Evolutionary conservation across 2,329 filamentous ascomycete genomes (phyloP).

Genomic region (Fusarium nygamai): DNA sequence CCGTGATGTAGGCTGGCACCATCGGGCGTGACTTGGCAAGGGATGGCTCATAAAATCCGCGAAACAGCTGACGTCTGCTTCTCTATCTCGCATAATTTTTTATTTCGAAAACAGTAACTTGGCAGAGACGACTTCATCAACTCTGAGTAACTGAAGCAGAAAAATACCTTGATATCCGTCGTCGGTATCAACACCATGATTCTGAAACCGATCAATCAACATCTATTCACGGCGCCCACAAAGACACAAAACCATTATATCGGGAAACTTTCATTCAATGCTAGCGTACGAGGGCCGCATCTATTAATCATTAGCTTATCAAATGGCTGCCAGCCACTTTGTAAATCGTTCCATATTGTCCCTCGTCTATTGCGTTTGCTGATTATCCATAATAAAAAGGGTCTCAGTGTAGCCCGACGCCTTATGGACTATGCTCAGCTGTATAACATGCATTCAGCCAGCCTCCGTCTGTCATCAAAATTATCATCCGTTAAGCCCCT

Average conservation of each 20-base stretch:
- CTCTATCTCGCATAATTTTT: not conserved
- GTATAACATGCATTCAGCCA: not conserved
- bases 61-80: not conserved
- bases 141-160: not conserved
- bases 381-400: not conserved
- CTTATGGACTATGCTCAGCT: not conserved
- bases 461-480: not conserved
- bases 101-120: not conserved
- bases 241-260: not conserved
- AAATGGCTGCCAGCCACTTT: conserved; percentile 18
- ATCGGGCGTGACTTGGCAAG: conserved; percentile 10
- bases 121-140: not conserved
- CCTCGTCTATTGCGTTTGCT: conserved; percentile 9
- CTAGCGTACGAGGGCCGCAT: conserved; percentile 20
- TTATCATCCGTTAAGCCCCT: not conserved
- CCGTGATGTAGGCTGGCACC: not conserved
- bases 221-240: not conserved
- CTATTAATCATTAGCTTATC: conserved; percentile 43
- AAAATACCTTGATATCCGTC: not conserved
- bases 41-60: not conserved
- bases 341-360: conserved; percentile 16
- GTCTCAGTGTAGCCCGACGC: conserved; percentile 6
- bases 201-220: not conserved
- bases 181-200: not conserved
- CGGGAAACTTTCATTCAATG: conserved; percentile 17